These are phyloP conservation scores for Prorocentrum cordatum DNA, from an alignment of 169 alveolate genomes.

Conservation along the genomic window DNA sequence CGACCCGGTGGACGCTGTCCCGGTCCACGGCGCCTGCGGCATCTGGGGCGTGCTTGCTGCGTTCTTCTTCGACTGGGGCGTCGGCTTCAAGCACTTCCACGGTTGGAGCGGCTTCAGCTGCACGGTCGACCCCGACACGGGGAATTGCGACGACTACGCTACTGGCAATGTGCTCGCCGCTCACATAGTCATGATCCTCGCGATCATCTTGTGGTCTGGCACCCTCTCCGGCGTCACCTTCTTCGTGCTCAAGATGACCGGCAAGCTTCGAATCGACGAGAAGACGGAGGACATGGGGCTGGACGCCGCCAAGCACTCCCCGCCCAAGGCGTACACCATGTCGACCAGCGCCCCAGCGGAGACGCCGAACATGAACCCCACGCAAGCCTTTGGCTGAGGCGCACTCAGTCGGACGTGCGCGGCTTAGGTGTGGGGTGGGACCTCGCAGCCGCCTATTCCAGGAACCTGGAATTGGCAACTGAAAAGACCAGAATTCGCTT, in stretches of 20 bases:
- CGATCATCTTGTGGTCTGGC: constrained; percentile 15
- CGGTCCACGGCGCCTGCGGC: constrained; percentile 64
- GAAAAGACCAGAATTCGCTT: too few relatives aligned
- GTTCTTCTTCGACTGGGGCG: constrained; percentile 44
- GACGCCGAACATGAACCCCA: too few relatives aligned
- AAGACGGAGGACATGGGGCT: constrained; percentile 19
- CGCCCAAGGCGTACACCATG: constrained; percentile 42
- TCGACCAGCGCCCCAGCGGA: too few relatives aligned
- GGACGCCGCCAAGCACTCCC: constrained; percentile 25
- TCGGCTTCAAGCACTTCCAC: constrained; percentile 23
- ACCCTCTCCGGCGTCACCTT: constrained; percentile 2
- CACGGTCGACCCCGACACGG: background rate
- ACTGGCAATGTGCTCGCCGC: background rate
- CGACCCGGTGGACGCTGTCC: constrained; percentile 61
- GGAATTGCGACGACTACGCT: background rate
- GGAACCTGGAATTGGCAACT: too few relatives aligned
- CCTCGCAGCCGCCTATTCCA: too few relatives aligned
- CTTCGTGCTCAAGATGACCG: background rate
- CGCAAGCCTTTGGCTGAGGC: too few relatives aligned
- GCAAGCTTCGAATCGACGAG: constrained; percentile 19
- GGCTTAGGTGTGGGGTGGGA: too few relatives aligned
- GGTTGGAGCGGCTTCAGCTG: constrained; percentile 25
- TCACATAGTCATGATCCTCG: background rate
- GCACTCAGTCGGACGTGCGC: too few relatives aligned
- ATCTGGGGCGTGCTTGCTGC: constrained; percentile 24